Base-by-base conservation (phyloP, 345 rosid genomes). In the Tarenaya hassleriana region DNA sequence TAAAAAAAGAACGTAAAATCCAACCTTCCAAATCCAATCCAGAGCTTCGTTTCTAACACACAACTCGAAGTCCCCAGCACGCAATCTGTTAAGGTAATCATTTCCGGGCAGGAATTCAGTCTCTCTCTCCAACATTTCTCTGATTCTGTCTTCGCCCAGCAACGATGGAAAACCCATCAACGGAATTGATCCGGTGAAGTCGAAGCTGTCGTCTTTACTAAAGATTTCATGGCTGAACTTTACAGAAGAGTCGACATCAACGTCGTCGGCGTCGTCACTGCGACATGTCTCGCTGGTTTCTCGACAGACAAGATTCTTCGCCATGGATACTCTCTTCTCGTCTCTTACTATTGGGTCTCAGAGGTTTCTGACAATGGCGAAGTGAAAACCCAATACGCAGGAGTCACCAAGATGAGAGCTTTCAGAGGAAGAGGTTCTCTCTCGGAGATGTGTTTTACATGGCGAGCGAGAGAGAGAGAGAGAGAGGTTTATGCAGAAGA, bases 1-100 rank as follows among this genome's bases (percentile, higher is more conserved):
- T 14, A 11, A 34, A 33, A 16, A n/a, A 10, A 59, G 8, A 7
- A 10, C 37, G 48, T 13, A 34, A 58, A 62, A 16, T 27, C 29
- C 40, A 56, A 75, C 87, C 83, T 77, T 77, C 50, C 35, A 57
- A 66, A 81, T 75, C 87, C 84, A 77, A 56, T 77, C 73, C 49
- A 75, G 54, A 73, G 81, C 81, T 55, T 71, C 71, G 55, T 64
- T 73, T 58, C 84, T 73, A 21, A 42, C 61, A 38, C 69, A 64
- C 71, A 69, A 52, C 51, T 71, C 76, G 63, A 67, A 64, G 50
- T 62, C 77, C 41, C 75, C 76, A 51, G 52, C 52, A 31, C 77
- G 66, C 17, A 81, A 53, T 58, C 81, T 71, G 54, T 50, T 62
- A 34, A 77, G 70, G 55, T 77, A 81, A 67, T 78, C 84, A 52